Base-by-base conservation (phyloP, 129 eudicot species). In the Rutidosis leptorrhynchoides region DNA sequence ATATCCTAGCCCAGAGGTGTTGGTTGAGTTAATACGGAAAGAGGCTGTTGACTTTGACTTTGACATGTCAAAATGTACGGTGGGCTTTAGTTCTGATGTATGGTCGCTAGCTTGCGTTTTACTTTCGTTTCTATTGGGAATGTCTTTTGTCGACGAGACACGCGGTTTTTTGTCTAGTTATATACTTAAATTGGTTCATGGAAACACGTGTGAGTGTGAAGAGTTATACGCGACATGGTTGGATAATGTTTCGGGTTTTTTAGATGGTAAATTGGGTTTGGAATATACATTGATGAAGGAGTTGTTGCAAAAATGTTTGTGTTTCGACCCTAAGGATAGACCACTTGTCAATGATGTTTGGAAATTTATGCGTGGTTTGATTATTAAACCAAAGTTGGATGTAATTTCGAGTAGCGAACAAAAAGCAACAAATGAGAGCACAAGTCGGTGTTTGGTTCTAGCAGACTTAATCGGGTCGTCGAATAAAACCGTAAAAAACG, bases 91-190 rank as follows among this genome's bases (percentile, higher is more conserved):
- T 56, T 87, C 97, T 27, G 97, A 91, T 87, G 83, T 85, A 55
- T 91, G 97, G 97, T 83, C 90, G 4, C 46, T 91, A 58, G 86
- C 82, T 52, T 91, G 90, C 80, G 33, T 85, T 7, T 65, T 91
- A 30, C 73, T 87, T 57, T 43, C 37, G 76, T 79, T 81, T 77
- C 76, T 87, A 63, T 43, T 68, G 32, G 97, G 96, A 48, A 78
- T 83, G 40, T 61, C 87, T 73, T 85, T 91, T 71, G 63, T 33
- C 14, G 82, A 83, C 51, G 85, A 70, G 69, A 77, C 82, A 57
- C 21, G 15, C 6, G 58, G 45, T 19, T 87, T 81, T 63, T 35
- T 78, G 48, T 57, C 17, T 51, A 57, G 61, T 64, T 74, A 77
- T 56, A 54, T 78, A 29, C 42, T 48, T 67, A 49, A 37, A 58